Base-by-base conservation (phyloP, 345 rosid species). In the Syzygium aqueum region DNA sequence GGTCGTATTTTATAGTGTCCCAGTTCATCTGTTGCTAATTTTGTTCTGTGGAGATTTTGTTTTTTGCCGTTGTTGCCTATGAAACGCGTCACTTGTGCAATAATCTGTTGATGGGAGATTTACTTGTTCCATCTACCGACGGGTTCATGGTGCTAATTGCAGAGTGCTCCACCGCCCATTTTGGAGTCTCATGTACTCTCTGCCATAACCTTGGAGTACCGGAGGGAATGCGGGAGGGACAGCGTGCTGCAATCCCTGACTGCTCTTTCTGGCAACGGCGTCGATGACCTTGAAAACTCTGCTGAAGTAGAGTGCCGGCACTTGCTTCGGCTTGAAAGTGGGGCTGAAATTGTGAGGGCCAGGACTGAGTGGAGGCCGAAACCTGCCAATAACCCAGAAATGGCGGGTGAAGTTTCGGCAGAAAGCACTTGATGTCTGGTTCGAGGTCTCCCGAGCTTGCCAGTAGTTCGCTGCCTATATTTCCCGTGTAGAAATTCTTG, bases 221-320 rank as follows among this genome's bases (percentile, higher is more conserved):
- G 98, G 88, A 95, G 98, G 93, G 99, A 98, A 91, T 98, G 99
- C 27, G 99, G 98, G 40, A 95, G 88, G 91, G 98, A 96, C 94
- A 94, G 95, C 33, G 95, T 96, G 86, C 96, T 98, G 89, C 97
- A 96, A 94, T 98, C 99, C 46, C 93, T 98, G 52, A 94, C 98
- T 25, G 89, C 98, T 3, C 93, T 95, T 78, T 91, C 98, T 0
- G 94, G 92, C 13, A 51, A 90, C 10, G 93, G 89, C 43, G 51
- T 11, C 10, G 49, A 95, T 23, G 90, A 86, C 59, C 85, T 91
- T 52, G 96, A 85, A 56, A 90, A 88, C 25, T 84, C 87, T 5
- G 95, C 92, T 17, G 90, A 89, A 33, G 91, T 94, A 3, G 99
- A 96, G 90, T 96, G 98, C 91, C 98, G 96, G 88, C 99, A 98